Base-by-base conservation (phyloP, 306 rosid genomes). In the Pueraria montana region DNA sequence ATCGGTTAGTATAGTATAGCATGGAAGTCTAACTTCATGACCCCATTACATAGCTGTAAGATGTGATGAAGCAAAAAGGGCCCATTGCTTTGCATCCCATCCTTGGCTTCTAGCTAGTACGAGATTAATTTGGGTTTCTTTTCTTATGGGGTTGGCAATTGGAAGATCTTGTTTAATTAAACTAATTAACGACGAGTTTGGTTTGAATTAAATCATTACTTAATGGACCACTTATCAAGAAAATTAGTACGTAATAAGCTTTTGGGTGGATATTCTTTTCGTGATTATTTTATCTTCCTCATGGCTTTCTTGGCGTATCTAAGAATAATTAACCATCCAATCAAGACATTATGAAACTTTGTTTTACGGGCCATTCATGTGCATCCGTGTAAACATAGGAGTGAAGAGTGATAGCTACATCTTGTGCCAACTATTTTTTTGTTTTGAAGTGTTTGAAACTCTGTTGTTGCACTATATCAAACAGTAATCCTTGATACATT, bases 31-130 rank as follows among this genome's bases (percentile, higher is more conserved):
- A 85, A 52, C 21, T 63, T 32, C 16, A 40, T 42, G 92, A 80
- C 90, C 91, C 92, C 93, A 89, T 81, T 40, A 27, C 83, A 38
- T 81, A 82, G 95, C 92, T 88, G 89, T 91, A 87, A 76, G 88
- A 87, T 86, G 84, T 84, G 86, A 75, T 84, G 86, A 75, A 74
- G 56, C 53, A 16, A 76, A 72, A 64, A 85, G 94, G 89, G 76
- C 84, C 90, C 91, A 65, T 89, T 79, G 58, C 58, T 77, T 85
- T 82, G 76, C 67, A 75, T 74, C 63, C 67, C 75, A 14, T 21
- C 40, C 77, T 87, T 87, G 86, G 88, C 85, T 82, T 83, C 69
- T 82, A 45, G 40, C 53, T 43, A 52, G 75, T 45, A 30, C 3
- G 8, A 63, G 69, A 46, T n/a, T n/a, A n/a, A n/a, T 40, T 63